phyloP scores from a whole-genome alignment of 345 rosid species.

The Bretschneidera sinensis region DNA sequence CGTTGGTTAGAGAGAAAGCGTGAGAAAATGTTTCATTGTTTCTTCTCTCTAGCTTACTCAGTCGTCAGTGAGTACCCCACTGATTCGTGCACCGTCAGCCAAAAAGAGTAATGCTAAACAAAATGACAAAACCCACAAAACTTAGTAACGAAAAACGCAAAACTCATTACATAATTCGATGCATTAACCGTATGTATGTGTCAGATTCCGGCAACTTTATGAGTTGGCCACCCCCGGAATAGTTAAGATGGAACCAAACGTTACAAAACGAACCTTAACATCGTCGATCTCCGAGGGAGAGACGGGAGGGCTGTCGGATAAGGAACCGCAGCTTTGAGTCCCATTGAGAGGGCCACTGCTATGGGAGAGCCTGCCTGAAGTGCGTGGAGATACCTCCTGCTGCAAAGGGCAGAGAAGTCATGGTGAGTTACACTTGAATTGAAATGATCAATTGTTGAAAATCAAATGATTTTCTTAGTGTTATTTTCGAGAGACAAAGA shows the following conservation, averaged over 20 bases:
- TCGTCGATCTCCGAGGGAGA: slow-evolving; percentile 84
- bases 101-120: slow-evolving; percentile 5
- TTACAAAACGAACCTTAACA: slow-evolving; percentile 53
- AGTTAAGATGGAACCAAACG: not conserved
- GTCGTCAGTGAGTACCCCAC: slow-evolving; percentile 26
- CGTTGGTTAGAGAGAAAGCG: slow-evolving; percentile 61
- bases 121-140: slow-evolving; percentile 12
- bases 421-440: too few species aligned
- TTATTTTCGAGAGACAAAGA: not conserved
- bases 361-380: slow-evolving; percentile 80
- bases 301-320: slow-evolving; percentile 95
- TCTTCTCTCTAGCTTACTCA: slow-evolving; percentile 12
- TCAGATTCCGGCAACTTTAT: not conserved
- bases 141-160: slow-evolving; percentile 10
- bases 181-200: not conserved
- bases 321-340: slow-evolving; percentile 64
- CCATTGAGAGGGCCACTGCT: slow-evolving; percentile 82
- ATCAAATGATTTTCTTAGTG: too few species aligned
- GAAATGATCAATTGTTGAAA: too few species aligned
- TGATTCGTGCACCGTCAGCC: slow-evolving; percentile 23
- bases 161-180: slow-evolving; percentile 12
- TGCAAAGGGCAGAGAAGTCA: slow-evolving; percentile 23
- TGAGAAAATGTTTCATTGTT: slow-evolving; percentile 27
- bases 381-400: slow-evolving; percentile 89
- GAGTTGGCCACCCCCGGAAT: not conserved